Evolutionary conservation across 768 basidiomycete genomes (phyloP), one percentile per base, ranked within the genome.

Genomic region (Suillus lakei): DNA sequence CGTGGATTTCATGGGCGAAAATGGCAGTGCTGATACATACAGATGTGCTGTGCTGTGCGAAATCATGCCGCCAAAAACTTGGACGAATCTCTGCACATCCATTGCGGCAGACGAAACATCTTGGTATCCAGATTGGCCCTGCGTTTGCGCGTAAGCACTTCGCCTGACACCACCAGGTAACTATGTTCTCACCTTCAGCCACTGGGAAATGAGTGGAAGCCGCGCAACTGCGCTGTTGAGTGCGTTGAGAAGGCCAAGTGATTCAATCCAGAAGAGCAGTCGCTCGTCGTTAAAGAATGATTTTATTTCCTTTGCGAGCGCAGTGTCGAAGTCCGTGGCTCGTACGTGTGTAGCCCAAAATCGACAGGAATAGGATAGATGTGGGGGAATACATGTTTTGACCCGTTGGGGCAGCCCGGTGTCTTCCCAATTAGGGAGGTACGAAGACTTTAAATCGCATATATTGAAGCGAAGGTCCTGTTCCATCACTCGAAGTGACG

Each of bases 391-490:
- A 26, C 26, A 43, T n/a, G 7, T 34, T 30, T 59, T 16, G 4
- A 67, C 21, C 6, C 61, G 56, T 15, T 43, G 26, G 3, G 32
- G 26, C 46, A 54, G 34, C 10, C 32, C 41, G 4, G n/a, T 16
- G 15, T 78, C 62, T 13, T 79, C 68, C 23, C 51, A 54, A 63
- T 81, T 78, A 9, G 41, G 67, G 15, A 70, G 26, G 58, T 75
- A 72, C 2, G 79, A 80, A 12, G 71, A 74, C 41, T 71, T 65
- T 15, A 81, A 62, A 9, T 74, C 30, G 64, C 74, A 77, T 15
- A 81, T 78, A 62, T 81, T 79, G 70, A 82, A 81, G 54, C 65
- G 64, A 32, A 80, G 75, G 5, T 63, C 67, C 4, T 63, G 50
- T 8, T 73, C 66, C 79, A 81, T 76, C 16, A 74, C 62, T 2